Base-by-base conservation (phyloP, 257 asterid genomes). In the Hygrophila difformis region DNA sequence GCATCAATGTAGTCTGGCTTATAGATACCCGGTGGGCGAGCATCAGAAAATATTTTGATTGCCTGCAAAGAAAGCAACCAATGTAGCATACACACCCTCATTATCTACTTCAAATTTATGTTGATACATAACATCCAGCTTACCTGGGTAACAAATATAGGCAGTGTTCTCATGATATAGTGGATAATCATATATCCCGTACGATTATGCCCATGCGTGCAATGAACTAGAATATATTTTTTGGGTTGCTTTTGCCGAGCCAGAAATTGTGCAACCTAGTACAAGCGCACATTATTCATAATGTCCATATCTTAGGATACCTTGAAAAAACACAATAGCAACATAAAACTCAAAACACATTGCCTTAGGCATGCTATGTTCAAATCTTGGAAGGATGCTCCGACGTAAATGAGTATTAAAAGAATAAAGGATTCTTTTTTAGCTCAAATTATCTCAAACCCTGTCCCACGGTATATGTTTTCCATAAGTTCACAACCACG, bases 181-280 rank as follows among this genome's bases (percentile, higher is more conserved):
- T 91, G 97, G 64, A 78, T 62, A 31, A 86, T 80, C 99, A 91
- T 91, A 69, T 64, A 91, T 62, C 99, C 99, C 31, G 99, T 91
- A 49, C 97, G 95, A 57, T 91, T 91, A 64, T 91, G 97, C 62
- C 99, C 99, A 69, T 91, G 99, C 0, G 99, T 91, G 75, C 99
- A 91, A 59, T 91, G 99, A 33, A 86, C 94, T 63, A 91, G 76
- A 68, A 91, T 75, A 65, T 76, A 60, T 55, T 86, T 91, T 66
- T 80, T 86, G 3, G 74, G 49, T 26, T 64, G 84, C 70, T 74
- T 86, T 40, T 86, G 97, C 43, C 97, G 77, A 21, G 69, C 61
- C 67, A 82, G 72, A 66, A 86, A 91, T 62, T 80, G 95, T 42
- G 72, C 65, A 23, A 91, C 99, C 99, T 91, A 10, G 37, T 10